A percentile compares a stretch with the other conserved stretches of the same genome.
Conservation (phyloP, 768 basidiomycete genomes). For the Pisolithus microcarpus region DNA sequence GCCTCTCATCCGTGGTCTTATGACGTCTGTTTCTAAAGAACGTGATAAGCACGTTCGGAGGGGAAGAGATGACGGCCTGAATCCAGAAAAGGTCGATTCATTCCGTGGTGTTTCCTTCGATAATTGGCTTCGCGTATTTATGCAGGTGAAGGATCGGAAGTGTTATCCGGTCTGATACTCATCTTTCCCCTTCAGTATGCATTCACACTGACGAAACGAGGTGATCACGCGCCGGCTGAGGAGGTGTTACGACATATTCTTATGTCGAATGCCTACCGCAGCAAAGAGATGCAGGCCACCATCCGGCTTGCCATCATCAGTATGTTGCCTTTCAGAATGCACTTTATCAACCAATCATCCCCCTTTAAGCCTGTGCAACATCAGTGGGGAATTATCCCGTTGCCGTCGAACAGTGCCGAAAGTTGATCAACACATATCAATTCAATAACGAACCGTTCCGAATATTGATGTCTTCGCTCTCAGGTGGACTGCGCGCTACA, state of each 20-base stretch:
- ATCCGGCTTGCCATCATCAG: slow-evolving; percentile 74
- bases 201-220: slow-evolving; percentile 58
- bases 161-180: not conserved
- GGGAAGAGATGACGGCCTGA: slow-evolving; percentile 34
- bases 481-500: slow-evolving; percentile 60
- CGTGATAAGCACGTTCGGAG: slow-evolving; percentile 51
- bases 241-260: slow-evolving; percentile 73
- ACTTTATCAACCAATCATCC: slow-evolving; percentile 1
- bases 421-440: slow-evolving; percentile 67
- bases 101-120: slow-evolving; percentile 82
- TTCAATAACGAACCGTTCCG: slow-evolving; percentile 85
- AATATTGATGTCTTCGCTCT: slow-evolving; percentile 65
- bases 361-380: slow-evolving; percentile 62
- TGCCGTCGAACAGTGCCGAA: slow-evolving; percentile 70
- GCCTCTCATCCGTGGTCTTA: not conserved
- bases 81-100: slow-evolving; percentile 43
- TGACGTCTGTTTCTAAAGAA: slow-evolving; percentile 32
- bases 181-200: slow-evolving; percentile 47
- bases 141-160: slow-evolving; percentile 53
- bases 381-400: slow-evolving; percentile 44
- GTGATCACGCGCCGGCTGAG: slow-evolving; percentile 59
- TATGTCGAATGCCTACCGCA: slow-evolving; percentile 66
- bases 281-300: slow-evolving; percentile 53
- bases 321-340: slow-evolving; percentile 22
- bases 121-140: slow-evolving; percentile 77